A percentile compares a stretch with the other conserved stretches of the same genome.
Conservation (phyloP, 2,329 filamentous ascomycete species). For the Pseudogymnoascus sp. region DNA sequence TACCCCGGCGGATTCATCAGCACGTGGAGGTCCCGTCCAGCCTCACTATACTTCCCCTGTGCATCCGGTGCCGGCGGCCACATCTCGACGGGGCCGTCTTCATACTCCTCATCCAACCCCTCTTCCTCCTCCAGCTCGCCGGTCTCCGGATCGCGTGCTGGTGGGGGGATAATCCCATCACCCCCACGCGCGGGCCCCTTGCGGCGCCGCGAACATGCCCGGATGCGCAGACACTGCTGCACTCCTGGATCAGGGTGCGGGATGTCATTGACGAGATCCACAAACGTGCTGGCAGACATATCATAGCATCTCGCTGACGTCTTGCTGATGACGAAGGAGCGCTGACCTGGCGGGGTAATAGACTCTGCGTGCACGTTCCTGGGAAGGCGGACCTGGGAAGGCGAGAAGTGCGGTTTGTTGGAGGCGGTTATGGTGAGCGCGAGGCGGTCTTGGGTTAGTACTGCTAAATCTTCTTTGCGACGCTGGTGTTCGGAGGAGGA, state of each 20-base stretch:
- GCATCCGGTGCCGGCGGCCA: conserved; percentile 31
- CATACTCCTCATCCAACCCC: conserved; percentile 23
- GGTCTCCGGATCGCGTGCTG: neutral
- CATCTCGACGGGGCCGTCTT: conserved; percentile 19
- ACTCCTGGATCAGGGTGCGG: conserved; percentile 29
- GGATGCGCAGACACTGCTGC: conserved; percentile 39
- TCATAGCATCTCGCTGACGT: conserved; percentile 51
- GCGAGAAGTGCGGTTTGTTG: conserved; percentile 33
- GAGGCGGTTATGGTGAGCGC: conserved; percentile 19
- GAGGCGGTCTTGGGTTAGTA: conserved; percentile 22
- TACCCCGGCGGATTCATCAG: conserved; percentile 35
- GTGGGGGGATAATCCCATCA: neutral
- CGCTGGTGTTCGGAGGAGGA: neutral
- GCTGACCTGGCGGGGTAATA: conserved; percentile 24
- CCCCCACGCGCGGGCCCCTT: conserved; percentile 25
- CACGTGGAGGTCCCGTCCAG: conserved; percentile 31
- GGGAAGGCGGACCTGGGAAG: conserved; percentile 32
- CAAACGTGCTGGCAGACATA: conserved; percentile 43
- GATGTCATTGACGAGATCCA: conserved; percentile 53
- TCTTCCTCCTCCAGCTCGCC: conserved; percentile 15
- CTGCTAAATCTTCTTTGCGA: conserved; percentile 6
- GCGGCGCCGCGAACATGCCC: conserved; percentile 39
- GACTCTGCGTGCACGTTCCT: conserved; percentile 42
- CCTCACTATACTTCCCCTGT: conserved; percentile 19
- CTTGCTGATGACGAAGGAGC: conserved; percentile 43